A percentile compares a stretch with the other conserved stretches of the same genome.
These are phyloP conservation scores for Skeletonema potamos DNA, from an alignment of 108 stramenopile genomes.

Conservation along the genomic window DNA sequence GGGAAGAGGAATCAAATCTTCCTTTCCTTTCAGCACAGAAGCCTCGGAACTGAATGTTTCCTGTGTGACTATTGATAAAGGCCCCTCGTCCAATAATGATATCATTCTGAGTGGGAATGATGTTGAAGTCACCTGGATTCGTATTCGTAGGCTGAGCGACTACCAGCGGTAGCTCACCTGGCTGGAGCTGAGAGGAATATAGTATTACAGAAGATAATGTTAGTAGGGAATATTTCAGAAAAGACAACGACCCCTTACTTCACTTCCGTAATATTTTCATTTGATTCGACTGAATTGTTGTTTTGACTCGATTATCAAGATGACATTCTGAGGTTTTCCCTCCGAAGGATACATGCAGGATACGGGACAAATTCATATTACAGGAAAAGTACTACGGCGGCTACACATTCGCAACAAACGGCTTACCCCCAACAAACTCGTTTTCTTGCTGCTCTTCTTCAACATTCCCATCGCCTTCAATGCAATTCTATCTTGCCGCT, in stretches of 20 bases:
- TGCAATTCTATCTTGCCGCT: slow-evolving; percentile 73
- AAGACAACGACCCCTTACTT: no score
- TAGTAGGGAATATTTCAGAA: no score
- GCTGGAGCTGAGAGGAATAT: background rate
- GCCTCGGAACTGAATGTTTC: slow-evolving; percentile 50
- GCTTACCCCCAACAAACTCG: background rate
- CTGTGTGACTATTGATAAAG: slow-evolving; percentile 57
- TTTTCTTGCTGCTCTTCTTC: slow-evolving; percentile 42
- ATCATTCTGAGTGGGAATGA: background rate
- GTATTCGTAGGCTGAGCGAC: background rate
- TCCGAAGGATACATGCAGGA: background rate
- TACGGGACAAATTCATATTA: no score
- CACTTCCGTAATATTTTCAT: no score
- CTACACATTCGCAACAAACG: no score
- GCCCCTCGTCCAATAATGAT: slow-evolving; percentile 63
- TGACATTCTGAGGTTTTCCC: background rate
- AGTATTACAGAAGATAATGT: background rate
- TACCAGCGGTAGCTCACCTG: background rate
- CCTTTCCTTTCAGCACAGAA: slow-evolving; percentile 59
- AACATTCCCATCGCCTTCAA: slow-evolving; percentile 48
- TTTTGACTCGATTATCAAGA: background rate
- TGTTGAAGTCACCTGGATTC: background rate
- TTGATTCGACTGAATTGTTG: background rate
- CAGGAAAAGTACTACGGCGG: background rate
- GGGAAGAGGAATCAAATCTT: slow-evolving; percentile 58